Conservation (phyloP, 2,329 filamentous ascomycete species). For the Sclerotinia minor region DNA sequence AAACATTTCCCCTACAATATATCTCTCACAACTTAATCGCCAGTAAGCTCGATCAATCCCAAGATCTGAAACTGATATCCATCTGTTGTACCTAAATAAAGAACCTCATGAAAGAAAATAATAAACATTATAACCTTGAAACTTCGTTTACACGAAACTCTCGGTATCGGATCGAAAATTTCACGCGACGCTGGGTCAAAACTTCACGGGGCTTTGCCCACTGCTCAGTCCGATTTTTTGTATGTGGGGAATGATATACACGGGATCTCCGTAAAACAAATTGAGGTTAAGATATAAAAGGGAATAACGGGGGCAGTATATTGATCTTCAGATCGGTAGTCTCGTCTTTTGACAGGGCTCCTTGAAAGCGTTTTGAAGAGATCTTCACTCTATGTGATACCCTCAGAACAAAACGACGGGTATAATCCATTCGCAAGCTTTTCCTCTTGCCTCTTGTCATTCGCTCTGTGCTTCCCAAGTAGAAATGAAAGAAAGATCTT, state of each 20-base stretch:
- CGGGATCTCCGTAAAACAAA: conserved; percentile 20
- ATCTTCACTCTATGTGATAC: not conserved
- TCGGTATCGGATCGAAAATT: not conserved
- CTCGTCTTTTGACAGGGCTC: conserved; percentile 13
- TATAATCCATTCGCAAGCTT: conserved; percentile 4
- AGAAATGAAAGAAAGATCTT: not conserved
- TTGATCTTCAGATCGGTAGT: conserved; percentile 21
- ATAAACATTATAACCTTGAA: conserved; percentile 3
- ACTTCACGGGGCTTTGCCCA: not conserved
- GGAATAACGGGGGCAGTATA: conserved; percentile 8
- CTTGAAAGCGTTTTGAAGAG: conserved; percentile 9
- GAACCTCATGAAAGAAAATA: not conserved
- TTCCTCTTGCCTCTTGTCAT: not conserved
- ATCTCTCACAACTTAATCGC: not conserved
- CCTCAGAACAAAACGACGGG: not conserved
- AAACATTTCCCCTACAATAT: conserved; percentile 1
- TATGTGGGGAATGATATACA: conserved; percentile 16
- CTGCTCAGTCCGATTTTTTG: conserved; percentile 5
- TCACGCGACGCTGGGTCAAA: not conserved
- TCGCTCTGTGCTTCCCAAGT: not conserved
- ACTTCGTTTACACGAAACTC: not conserved
- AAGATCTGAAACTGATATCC: not conserved
- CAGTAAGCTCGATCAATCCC: not conserved
- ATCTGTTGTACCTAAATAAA: conserved; percentile 6
- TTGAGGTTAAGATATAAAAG: conserved; percentile 18